phyloP scores from a whole-genome alignment of 2,329 filamentous ascomycete species.

The Aulographum hederae region DNA sequence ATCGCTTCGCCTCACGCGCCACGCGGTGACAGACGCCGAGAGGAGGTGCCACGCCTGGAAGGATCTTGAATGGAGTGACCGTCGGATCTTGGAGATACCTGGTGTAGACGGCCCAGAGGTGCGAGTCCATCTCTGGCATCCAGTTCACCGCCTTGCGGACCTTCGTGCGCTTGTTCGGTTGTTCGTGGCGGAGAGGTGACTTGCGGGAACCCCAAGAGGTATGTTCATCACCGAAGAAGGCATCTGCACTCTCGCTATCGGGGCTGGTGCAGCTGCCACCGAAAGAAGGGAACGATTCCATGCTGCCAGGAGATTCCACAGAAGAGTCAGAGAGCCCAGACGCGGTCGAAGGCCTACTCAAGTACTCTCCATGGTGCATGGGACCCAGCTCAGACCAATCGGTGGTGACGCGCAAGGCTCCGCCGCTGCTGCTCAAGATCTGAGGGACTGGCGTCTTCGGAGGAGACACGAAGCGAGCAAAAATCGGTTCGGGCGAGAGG shows the following conservation, averaged over 20 bases:
- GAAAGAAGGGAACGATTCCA: constrained; percentile 35
- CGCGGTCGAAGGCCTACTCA: too few species aligned
- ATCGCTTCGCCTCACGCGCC: constrained; percentile 40
- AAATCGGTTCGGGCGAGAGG: too few species aligned
- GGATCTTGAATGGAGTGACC: constrained; percentile 48
- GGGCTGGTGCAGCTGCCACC: constrained; percentile 42
- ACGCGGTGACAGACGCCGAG: constrained; percentile 46
- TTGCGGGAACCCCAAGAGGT: neutral
- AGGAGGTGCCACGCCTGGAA: constrained; percentile 43
- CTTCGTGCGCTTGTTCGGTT: constrained; percentile 22
- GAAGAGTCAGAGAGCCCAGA: constrained; percentile 48
- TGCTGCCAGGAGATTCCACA: constrained; percentile 38
- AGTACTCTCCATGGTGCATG: too few species aligned
- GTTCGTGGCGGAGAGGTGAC: constrained; percentile 3
- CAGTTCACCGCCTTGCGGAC: constrained; percentile 26
- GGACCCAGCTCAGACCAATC: too few species aligned
- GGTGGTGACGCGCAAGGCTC: too few species aligned
- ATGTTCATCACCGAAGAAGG: constrained; percentile 13
- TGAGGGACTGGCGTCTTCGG: too few species aligned
- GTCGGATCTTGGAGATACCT: constrained; percentile 46
- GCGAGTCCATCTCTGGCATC: constrained; percentile 46
- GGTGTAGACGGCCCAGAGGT: constrained; percentile 49
- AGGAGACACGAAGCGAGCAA: too few species aligned
- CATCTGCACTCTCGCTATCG: constrained; percentile 31
- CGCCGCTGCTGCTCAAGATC: too few species aligned